Conservation (phyloP, 345 rosid species). For the Euphorbia peplus region DNA sequence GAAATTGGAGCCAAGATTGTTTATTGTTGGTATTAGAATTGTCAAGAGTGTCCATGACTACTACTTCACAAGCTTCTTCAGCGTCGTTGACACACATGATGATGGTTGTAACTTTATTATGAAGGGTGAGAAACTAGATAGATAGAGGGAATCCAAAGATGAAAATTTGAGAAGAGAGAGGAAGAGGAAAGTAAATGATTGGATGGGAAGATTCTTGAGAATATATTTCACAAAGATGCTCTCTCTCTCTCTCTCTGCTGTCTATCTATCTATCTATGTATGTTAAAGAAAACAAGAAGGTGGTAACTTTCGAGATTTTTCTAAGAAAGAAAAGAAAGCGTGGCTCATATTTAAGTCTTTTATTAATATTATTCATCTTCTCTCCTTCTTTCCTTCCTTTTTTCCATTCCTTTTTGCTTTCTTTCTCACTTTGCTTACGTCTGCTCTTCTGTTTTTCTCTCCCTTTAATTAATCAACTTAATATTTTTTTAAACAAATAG, state of each 20-base stretch:
- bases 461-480: background rate
- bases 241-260: too few species aligned
- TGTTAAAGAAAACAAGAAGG: background rate
- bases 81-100: constrained; percentile 55
- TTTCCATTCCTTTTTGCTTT: too few species aligned
- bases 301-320: constrained; percentile 48
- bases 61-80: constrained; percentile 32
- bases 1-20: constrained; percentile 31
- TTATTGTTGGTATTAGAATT: constrained; percentile 14
- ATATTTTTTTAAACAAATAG: too few species aligned
- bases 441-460: background rate
- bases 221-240: constrained; percentile 20
- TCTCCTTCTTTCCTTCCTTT: background rate
- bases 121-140: background rate
- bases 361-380: constrained; percentile 5
- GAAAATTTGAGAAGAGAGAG: background rate
- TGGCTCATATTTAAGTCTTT: constrained; percentile 34
- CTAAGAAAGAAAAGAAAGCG: constrained; percentile 24
- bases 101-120: background rate
- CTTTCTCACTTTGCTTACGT: background rate
- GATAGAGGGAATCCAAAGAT: constrained; percentile 28
- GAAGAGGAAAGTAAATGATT: constrained; percentile 5
- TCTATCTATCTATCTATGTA: background rate
- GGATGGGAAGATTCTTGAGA: constrained; percentile 42
- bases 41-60: constrained; percentile 18